A percentile compares a stretch with the other conserved stretches of the same genome.
These are phyloP conservation scores for Talaromyces sp. DNA, from an alignment of 2,329 filamentous ascomycete species.

Conservation along the genomic window DNA sequence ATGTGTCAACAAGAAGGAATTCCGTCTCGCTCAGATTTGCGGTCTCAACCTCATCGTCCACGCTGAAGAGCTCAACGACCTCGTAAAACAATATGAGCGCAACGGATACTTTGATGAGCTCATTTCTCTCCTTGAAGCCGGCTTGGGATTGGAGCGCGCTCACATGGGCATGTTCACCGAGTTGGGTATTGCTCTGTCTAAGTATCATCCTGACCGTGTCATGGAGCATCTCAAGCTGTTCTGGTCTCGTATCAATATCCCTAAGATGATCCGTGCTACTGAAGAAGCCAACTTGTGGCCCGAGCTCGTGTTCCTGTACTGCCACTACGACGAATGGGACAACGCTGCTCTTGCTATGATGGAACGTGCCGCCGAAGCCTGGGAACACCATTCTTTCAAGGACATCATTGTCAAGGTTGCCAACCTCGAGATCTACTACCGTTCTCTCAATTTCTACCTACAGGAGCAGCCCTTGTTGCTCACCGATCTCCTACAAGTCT, in stretches of 20 bases:
- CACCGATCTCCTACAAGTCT: conserved; percentile 88
- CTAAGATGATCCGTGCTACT: conserved; percentile 89
- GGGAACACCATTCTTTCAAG: conserved; percentile 99
- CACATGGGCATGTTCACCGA: conserved; percentile 98
- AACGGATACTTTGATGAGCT: conserved; percentile 99
- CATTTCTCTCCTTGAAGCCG: conserved; percentile 89
- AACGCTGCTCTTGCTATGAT: conserved; percentile 97
- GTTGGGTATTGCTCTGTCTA: conserved; percentile 85
- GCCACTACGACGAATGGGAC: conserved; percentile 97
- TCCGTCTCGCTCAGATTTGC: conserved; percentile 97
- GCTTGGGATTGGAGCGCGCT: conserved; percentile 83
- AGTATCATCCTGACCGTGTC: conserved; percentile 90
- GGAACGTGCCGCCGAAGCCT: conserved; percentile 93
- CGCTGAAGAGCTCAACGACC: conserved; percentile 86
- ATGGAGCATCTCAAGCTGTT: conserved; percentile 99
- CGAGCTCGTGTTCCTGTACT: conserved; percentile 95
- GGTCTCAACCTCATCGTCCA: conserved; percentile 97
- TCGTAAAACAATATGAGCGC: conserved; percentile 94
- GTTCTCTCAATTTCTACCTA: conserved; percentile 92
- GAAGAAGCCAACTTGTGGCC: conserved; percentile 97
- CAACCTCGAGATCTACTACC: conserved; percentile 99
- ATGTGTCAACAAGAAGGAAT: conserved; percentile 96
- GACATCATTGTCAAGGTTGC: conserved; percentile 97
- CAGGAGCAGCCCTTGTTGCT: conserved; percentile 94
- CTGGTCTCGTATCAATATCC: conserved; percentile 97